Evolutionary conservation across 768 basidiomycete genomes (phyloP), one percentile per base, ranked within the genome.

Genomic region (Leccinum aurantiacum): DNA sequence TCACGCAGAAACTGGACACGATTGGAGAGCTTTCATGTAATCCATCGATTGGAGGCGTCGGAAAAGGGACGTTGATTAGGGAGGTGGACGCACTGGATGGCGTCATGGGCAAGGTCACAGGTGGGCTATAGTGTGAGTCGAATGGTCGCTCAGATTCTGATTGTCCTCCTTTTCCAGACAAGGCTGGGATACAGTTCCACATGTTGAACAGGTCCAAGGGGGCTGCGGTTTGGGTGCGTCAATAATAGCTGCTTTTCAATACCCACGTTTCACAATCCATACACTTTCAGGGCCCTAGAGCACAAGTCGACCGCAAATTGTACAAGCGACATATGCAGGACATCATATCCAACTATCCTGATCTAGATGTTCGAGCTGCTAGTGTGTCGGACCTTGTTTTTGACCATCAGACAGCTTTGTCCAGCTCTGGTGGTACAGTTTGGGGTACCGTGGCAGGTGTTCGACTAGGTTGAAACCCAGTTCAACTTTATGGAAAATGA

Each of bases 41-140:
- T 71, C 94, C 94, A 3, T 93, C 91, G 1, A 89, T 95, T 60
- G 94, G 94, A 7, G 93, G 93, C 19, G 87, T 96, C 4, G 94
- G 94, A 6, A 96, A 96, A 75, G 94, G 94, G 19, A 94, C 89
- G 0, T 78, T 96, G 31, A 91, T 95, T n/a, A 79, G 89, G 47
- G 94, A 96, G 72, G 86, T 96, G 6, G 94, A 96, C 68, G 94
- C 94, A 29, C 75, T 96, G 59, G 94, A 93, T 64, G 94, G 94
- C 3, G 68, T 95, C 10, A 93, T 93, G 79, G 94, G 90, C 2
- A 78, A 78, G 48, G 84, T 93, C n/a, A 83, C 90, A 62, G 93
- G 93, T 90, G 61, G 54, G 83, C 71, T 27, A 19, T 51, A 35
- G 3, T 15, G 19, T 25, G 1, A 11, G 24, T 19, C 19, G 25